Evolutionary conservation across 768 basidiomycete species (phyloP).

Genomic region (Lactarius hatsudake): DNA sequence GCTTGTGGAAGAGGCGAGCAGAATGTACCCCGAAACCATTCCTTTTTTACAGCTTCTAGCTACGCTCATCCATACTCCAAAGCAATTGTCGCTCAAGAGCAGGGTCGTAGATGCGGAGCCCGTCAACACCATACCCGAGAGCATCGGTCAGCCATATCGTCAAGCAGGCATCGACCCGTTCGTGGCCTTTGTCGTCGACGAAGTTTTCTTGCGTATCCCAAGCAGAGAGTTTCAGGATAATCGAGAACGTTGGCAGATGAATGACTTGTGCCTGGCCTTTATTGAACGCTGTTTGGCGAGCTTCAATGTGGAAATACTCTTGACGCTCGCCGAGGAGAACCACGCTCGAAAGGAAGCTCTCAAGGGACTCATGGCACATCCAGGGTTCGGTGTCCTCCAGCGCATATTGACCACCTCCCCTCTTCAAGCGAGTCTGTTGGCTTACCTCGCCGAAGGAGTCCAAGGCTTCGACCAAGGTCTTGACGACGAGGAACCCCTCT

Average conservation of each 20-base stretch:
- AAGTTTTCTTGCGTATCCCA: constrained; percentile 77
- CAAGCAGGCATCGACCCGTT: constrained; percentile 80
- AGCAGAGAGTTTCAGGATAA: constrained; percentile 71
- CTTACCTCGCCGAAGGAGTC: constrained; percentile 78
- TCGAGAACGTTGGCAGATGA: constrained; percentile 82
- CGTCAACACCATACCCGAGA: constrained; percentile 74
- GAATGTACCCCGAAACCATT: constrained; percentile 83
- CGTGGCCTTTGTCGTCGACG: constrained; percentile 83
- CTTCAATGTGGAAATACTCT: constrained; percentile 74
- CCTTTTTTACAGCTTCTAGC: constrained; percentile 82
- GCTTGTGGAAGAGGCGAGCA: constrained; percentile 75
- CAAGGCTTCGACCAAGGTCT: constrained; percentile 71
- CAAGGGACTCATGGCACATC: constrained; percentile 62
- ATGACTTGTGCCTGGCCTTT: constrained; percentile 80
- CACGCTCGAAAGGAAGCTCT: constrained; percentile 52
- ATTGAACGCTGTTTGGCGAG: constrained; percentile 80
- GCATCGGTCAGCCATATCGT: constrained; percentile 76
- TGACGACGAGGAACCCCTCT: constrained; percentile 66
- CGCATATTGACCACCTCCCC: constrained; percentile 70
- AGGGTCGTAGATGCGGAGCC: constrained; percentile 57
- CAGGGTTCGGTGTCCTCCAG: constrained; percentile 84
- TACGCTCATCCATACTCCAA: constrained; percentile 81
- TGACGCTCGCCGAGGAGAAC: constrained; percentile 54
- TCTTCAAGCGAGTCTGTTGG: constrained; percentile 70
- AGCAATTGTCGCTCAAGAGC: constrained; percentile 61